Evolutionary conservation across 768 basidiomycete species (phyloP).

Genomic region (Russula brevipes): DNA sequence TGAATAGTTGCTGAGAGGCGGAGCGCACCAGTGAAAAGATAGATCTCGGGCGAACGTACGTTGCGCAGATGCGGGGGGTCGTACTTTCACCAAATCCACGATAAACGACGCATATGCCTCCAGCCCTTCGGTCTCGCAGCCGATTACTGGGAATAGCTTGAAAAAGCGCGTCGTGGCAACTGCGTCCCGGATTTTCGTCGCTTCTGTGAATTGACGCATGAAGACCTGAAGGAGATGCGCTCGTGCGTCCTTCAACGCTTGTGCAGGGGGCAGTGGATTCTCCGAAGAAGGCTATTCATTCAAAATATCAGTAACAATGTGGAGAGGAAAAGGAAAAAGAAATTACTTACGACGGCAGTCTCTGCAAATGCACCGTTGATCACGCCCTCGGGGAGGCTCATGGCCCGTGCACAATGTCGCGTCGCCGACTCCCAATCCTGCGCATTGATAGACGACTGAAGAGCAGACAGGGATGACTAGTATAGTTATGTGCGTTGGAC

Average conservation of each 20-base stretch:
- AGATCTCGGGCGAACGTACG: slow-evolving; percentile 42
- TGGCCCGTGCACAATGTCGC: slow-evolving; percentile 84
- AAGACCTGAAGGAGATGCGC: slow-evolving; percentile 74
- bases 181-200: slow-evolving; percentile 76
- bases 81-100: slow-evolving; percentile 77
- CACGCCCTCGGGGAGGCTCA: slow-evolving; percentile 74
- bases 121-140: slow-evolving; percentile 88
- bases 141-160: slow-evolving; percentile 93
- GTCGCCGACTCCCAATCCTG: slow-evolving; percentile 97
- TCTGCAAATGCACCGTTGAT: slow-evolving; percentile 83
- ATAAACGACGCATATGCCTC: slow-evolving; percentile 92
- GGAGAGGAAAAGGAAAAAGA: background rate
- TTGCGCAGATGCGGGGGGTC: slow-evolving; percentile 75
- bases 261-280: slow-evolving; percentile 77
- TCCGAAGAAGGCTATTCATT: slow-evolving; percentile 77
- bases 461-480: slow-evolving; percentile 58
- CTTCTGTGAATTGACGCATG: slow-evolving; percentile 71
- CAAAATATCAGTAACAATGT: background rate
- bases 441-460: slow-evolving; percentile 59
- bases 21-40: slow-evolving; percentile 7
- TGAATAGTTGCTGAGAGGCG: slow-evolving; percentile 10
- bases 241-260: slow-evolving; percentile 73
- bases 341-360: slow-evolving; percentile 70
- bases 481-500: slow-evolving; percentile 20
- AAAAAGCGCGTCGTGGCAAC: slow-evolving; percentile 90